These are phyloP conservation scores for Colletotrichum orchidophilum DNA, from an alignment of 2,329 filamentous ascomycete genomes.

Conservation along the genomic window DNA sequence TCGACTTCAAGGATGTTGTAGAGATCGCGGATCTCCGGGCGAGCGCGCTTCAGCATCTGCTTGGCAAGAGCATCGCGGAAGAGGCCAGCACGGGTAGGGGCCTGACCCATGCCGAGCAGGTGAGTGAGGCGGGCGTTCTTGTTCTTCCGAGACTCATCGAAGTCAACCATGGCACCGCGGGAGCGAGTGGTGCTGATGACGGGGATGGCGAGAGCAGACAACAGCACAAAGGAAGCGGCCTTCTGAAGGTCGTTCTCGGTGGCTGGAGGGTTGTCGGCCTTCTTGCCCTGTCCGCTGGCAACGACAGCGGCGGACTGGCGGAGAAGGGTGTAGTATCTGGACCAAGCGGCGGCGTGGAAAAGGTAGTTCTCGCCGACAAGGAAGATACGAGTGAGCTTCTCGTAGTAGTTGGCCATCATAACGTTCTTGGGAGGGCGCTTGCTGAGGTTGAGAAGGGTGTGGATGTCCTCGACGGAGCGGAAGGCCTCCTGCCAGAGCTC, in stretches of 20 bases:
- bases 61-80: conserved; percentile 98
- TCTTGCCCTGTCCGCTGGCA: conserved; percentile 85
- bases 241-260: conserved; percentile 92
- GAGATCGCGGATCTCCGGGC: conserved; percentile 93
- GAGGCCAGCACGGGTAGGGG: conserved; percentile 86
- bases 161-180: conserved; percentile 93
- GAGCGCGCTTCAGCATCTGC: conserved; percentile 89
- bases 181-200: conserved; percentile 99
- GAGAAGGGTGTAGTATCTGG: conserved; percentile 95
- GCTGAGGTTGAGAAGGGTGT: conserved; percentile 95
- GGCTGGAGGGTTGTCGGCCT: conserved; percentile 92
- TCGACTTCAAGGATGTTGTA: conserved; percentile 99
- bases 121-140: conserved; percentile 98
- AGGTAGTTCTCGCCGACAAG: conserved; percentile 99
- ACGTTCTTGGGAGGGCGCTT: conserved; percentile 98
- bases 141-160: conserved; percentile 97
- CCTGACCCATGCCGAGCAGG: conserved; percentile 89
- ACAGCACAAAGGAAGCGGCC: conserved; percentile 92
- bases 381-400: conserved; percentile 98
- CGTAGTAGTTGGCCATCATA: conserved; percentile 99
- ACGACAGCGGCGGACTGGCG: conserved; percentile 88
- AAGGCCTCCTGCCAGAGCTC: conserved; percentile 99
- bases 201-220: conserved; percentile 96
- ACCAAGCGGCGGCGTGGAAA: conserved; percentile 98
- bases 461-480: conserved; percentile 98